A percentile compares a stretch with the other conserved stretches of the same genome.
These are phyloP conservation scores for Emiliania huxleyi DNA, from an alignment of 78 protist species.

Conservation along the genomic window DNA sequence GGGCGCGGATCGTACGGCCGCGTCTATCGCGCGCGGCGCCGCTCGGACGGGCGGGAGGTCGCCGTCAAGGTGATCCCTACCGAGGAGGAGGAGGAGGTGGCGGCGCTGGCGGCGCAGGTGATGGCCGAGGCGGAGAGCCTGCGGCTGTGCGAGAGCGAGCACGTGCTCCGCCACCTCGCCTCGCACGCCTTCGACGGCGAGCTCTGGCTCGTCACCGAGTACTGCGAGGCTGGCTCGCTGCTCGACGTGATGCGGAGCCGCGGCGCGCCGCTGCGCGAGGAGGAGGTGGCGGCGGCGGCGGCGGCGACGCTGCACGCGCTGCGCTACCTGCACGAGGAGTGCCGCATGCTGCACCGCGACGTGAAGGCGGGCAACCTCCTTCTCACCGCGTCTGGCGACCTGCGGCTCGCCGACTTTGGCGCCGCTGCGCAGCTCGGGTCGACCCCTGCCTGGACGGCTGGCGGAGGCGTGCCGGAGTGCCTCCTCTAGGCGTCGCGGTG, in stretches of 20 bases:
- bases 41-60: not conserved
- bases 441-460: too few species aligned
- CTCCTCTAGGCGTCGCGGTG: too few species aligned
- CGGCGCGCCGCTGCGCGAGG: not conserved
- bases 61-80: not conserved
- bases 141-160: not conserved
- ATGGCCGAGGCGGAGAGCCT: not conserved
- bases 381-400: not conserved
- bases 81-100: not conserved
- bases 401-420: slow-evolving; percentile 46
- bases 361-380: slow-evolving; percentile 48
- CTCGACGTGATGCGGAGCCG: not conserved
- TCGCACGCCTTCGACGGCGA: not conserved
- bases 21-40: not conserved
- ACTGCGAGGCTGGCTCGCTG: not conserved
- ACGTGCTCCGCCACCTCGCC: not conserved
- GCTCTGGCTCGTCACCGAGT: not conserved
- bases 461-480: too few species aligned
- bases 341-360: slow-evolving; percentile 39
- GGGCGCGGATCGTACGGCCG: slow-evolving; percentile 38
- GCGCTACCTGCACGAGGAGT: not conserved
- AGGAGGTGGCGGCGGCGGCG: not conserved
- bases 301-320: not conserved
- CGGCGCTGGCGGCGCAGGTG: not conserved
- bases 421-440: slow-evolving; percentile 14